Base-by-base conservation (phyloP, 495 filamentous ascomycete genomes). In the Neohortaea acidophila region DNA sequence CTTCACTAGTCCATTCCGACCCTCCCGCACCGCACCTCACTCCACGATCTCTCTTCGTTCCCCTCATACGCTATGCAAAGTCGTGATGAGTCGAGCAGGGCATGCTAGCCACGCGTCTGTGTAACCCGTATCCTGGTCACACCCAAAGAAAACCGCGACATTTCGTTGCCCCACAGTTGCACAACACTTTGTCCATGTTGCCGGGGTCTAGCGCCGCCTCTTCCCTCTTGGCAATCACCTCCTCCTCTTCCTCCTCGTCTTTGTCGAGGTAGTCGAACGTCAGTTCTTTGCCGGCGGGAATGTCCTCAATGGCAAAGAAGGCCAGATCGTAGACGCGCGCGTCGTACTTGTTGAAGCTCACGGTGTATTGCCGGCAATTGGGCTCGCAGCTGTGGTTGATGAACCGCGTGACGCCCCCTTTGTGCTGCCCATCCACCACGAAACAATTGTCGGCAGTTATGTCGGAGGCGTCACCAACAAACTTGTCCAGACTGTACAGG, bases 401-500 rank as follows among this genome's bases (percentile, higher is more conserved):
- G 45, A 77, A 79, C 0, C 74, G 66, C 0, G 68, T 69, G 0
- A 67, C 57, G 0, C 63, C 62, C n/a, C 75, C 75, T 44, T 70
- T 66, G 22, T 62, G 66, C 43, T 68, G 62, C 0, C 74, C 73
- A 36, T 79, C 75, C 0, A 77, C 60, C 3, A 76, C 66, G 40
- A 69, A 75, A 30, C 62, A 36, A 22, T 49, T 47, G 33, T 60
- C 51, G 1, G 19, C 17, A 1, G 32, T 37, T 1, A 62, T 33
- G 2, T 39, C 43, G 14, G 53, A 45, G n/a, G 38, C 49, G 30
- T 75, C 66, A 17, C 62, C 62, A 17, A 33, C 24, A 46, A 80
- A 81, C 52, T 83, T 92, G 54, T 97, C 87, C 4, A 94, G 69
- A 3, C 67, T 69, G 55, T 93, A 94, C 1, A 94, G 67, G 50